Evolutionary conservation across 352 stramenopile species (phyloP).

Genomic region (Phytophthora idaei): DNA sequence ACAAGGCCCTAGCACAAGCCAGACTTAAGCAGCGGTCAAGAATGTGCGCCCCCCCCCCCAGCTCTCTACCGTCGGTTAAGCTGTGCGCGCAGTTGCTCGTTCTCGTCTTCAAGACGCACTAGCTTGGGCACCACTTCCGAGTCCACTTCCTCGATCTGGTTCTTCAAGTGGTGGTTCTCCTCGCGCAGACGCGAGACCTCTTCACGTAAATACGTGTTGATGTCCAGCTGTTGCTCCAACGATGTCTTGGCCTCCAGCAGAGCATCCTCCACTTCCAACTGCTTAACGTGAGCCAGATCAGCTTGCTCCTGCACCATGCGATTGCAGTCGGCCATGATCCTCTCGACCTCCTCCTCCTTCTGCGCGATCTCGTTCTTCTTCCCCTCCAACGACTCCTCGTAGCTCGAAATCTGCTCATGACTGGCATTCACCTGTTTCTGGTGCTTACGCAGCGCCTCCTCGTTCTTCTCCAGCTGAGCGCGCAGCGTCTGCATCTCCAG

Average conservation of each 20-base stretch:
- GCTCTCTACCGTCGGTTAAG: constrained; percentile 35
- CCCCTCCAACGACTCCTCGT: constrained; percentile 67
- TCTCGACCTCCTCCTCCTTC: constrained; percentile 84
- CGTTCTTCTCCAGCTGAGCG: constrained; percentile 71
- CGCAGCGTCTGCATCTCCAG: constrained; percentile 78
- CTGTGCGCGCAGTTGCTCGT: constrained; percentile 65
- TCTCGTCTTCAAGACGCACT: constrained; percentile 85
- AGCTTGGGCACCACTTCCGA: constrained; percentile 84
- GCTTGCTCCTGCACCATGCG: constrained; percentile 88
- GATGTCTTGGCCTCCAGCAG: constrained; percentile 85
- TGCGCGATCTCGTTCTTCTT: constrained; percentile 70
- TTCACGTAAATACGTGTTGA: constrained; percentile 84
- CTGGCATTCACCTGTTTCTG: constrained; percentile 73
- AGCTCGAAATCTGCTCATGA: constrained; percentile 68
- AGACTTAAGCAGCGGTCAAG: not conserved
- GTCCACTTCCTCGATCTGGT: constrained; percentile 88
- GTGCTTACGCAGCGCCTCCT: constrained; percentile 65
- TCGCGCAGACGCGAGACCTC: constrained; percentile 82
- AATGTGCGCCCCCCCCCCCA: not conserved
- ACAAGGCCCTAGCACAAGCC: constrained; percentile 5
- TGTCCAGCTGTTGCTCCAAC: constrained; percentile 84
- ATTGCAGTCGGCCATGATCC: constrained; percentile 84
- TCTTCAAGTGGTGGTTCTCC: constrained; percentile 87
- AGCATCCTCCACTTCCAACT: constrained; percentile 85
- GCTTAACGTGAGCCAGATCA: constrained; percentile 75